phyloP scores from a whole-genome alignment of 2,329 filamentous ascomycete species.

The Rutstroemia sydowiana region DNA sequence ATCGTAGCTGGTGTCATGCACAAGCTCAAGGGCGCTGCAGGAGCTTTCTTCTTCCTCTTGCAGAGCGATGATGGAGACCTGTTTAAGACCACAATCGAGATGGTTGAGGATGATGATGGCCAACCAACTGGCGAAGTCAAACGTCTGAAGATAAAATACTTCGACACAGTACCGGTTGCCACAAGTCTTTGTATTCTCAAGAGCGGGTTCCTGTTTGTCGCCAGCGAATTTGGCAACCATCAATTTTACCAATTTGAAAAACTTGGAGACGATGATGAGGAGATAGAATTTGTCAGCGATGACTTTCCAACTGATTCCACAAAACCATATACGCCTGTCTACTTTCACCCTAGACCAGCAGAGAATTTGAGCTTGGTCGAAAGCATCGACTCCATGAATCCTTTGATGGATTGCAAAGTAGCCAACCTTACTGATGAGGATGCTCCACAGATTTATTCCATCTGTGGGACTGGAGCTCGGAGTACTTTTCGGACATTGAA shows the following conservation, averaged over 20 bases:
- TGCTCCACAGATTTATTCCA: slow-evolving; percentile 90
- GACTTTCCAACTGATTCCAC: slow-evolving; percentile 70
- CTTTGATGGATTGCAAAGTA: slow-evolving; percentile 83
- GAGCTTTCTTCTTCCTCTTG: slow-evolving; percentile 93
- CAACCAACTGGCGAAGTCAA: slow-evolving; percentile 75
- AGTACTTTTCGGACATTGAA: slow-evolving; percentile 89
- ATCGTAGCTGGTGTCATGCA: slow-evolving; percentile 95
- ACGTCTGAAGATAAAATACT: slow-evolving; percentile 89
- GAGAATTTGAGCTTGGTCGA: slow-evolving; percentile 83
- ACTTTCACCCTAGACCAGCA: slow-evolving; percentile 72
- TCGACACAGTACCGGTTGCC: slow-evolving; percentile 88
- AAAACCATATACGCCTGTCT: slow-evolving; percentile 67
- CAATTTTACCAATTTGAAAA: slow-evolving; percentile 97
- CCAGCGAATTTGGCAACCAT: slow-evolving; percentile 87
- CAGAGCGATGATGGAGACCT: slow-evolving; percentile 97
- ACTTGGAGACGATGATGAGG: slow-evolving; percentile 89
- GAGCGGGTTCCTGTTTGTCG: slow-evolving; percentile 89
- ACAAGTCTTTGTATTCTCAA: slow-evolving; percentile 87
- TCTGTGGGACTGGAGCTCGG: slow-evolving; percentile 80
- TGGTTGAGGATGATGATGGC: slow-evolving; percentile 73
- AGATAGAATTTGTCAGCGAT: slow-evolving; percentile 78
- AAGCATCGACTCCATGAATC: slow-evolving; percentile 81
- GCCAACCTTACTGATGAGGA: slow-evolving; percentile 88
- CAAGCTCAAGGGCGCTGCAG: slow-evolving; percentile 73
- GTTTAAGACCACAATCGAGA: slow-evolving; percentile 92